These are phyloP conservation scores for Mycena rosella DNA, from an alignment of 768 basidiomycete genomes.

Conservation along the genomic window DNA sequence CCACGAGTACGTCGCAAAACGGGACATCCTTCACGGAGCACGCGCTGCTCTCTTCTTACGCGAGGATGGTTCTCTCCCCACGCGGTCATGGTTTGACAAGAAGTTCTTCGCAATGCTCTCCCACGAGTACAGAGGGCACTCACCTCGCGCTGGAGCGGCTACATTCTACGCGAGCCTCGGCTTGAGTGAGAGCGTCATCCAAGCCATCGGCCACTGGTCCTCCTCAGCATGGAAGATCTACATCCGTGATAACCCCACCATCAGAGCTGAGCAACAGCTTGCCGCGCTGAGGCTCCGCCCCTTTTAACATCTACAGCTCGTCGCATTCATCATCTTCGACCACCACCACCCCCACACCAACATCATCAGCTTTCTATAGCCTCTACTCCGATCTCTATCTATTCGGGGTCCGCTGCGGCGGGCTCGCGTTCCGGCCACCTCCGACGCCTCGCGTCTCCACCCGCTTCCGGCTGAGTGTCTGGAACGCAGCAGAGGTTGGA, in stretches of 20 bases:
- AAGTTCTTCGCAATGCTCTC: slow-evolving; percentile 34
- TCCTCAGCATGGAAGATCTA: slow-evolving; percentile 44
- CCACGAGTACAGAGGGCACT: slow-evolving; percentile 41
- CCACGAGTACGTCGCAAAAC: slow-evolving; percentile 16
- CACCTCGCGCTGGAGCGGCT: slow-evolving; percentile 40
- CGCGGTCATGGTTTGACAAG: slow-evolving; percentile 40
- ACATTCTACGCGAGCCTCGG: slow-evolving; percentile 44
- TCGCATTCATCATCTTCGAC: slow-evolving; percentile 12
- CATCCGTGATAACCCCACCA: slow-evolving; percentile 22
- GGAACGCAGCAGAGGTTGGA: slow-evolving; percentile 7
- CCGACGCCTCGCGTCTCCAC: too few species aligned
- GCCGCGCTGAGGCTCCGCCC: slow-evolving; percentile 18
- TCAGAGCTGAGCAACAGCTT: slow-evolving; percentile 18
- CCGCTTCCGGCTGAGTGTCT: too few species aligned
- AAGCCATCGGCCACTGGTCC: slow-evolving; percentile 42
- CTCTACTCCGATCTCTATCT: background rate
- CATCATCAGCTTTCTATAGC: slow-evolving; percentile 12
- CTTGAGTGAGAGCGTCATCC: slow-evolving; percentile 40
- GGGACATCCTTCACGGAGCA: slow-evolving; percentile 32
- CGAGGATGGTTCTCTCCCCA: slow-evolving; percentile 39
- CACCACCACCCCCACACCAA: slow-evolving; percentile 15
- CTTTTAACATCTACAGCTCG: slow-evolving; percentile 5
- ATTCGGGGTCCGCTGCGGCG: too few species aligned
- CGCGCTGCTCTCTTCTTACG: slow-evolving; percentile 37
- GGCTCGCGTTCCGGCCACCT: too few species aligned